A percentile compares a stretch with the other conserved stretches of the same genome.
Conservation (phyloP, 805 yeast species). For the Candida coquimbonensis region DNA sequence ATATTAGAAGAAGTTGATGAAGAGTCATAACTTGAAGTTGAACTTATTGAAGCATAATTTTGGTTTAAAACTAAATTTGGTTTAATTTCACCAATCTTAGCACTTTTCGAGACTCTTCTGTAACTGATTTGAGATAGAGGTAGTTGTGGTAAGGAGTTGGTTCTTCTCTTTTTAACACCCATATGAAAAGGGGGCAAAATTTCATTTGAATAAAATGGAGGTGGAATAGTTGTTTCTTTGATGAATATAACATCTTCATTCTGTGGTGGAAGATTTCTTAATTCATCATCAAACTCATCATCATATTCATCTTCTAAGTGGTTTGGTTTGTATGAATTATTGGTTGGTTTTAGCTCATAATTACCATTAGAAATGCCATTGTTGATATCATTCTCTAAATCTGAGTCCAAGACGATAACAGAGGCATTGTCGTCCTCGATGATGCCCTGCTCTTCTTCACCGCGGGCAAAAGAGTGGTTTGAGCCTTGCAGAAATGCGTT, state of each 20-base stretch:
- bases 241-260: slow-evolving; percentile 10
- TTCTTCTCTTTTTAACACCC: slow-evolving; percentile 37
- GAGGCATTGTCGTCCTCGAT: slow-evolving; percentile 18
- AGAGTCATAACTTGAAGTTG: slow-evolving; percentile 7
- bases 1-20: slow-evolving; percentile 6
- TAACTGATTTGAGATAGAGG: slow-evolving; percentile 41
- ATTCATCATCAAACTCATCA: slow-evolving; percentile 5
- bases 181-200: slow-evolving; percentile 12
- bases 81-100: slow-evolving; percentile 36
- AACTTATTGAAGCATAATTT: not conserved
- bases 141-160: slow-evolving; percentile 48
- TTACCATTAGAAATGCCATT: slow-evolving; percentile 3
- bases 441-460: slow-evolving; percentile 8
- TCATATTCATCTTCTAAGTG: slow-evolving; percentile 7
- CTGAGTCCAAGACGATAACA: slow-evolving; percentile 34
- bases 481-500: slow-evolving; percentile 18
- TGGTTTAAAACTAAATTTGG: slow-evolving; percentile 24
- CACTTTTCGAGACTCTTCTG: slow-evolving; percentile 27
- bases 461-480: slow-evolving; percentile 8
- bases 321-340: not conserved
- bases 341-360: slow-evolving; percentile 6
- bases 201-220: not conserved
- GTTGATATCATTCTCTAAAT: slow-evolving; percentile 18
- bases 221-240: slow-evolving; percentile 1
- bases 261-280: not conserved